Base-by-base conservation (phyloP, 108 stramenopile species). In the Asterionellopsis glacialis region DNA sequence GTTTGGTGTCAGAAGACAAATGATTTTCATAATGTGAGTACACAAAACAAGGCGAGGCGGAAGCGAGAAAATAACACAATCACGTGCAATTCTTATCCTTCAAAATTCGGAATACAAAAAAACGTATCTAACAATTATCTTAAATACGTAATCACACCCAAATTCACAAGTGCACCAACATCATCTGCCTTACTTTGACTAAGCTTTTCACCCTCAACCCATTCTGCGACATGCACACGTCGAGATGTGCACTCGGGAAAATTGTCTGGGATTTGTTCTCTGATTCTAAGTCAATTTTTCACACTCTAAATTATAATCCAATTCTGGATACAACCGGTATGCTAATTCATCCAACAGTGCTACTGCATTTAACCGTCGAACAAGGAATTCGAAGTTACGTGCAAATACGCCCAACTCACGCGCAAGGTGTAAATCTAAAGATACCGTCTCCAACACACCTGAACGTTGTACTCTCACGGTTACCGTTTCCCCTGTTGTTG, bases 161-260 rank as follows among this genome's bases (percentile, higher is more conserved):
- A 70, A 63, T 95, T 95, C 25, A 98, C 95, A 43, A 98, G 65
- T 0, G 88, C 92, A 28, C 87, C 90, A 9, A 96, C 94, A 73
- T 96, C 94, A 67, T 93, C 90, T 0, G 94, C 91, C 28, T 74
- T 90, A 64, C 81, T 83, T 63, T 92, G 88, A 64, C 70, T 69
- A 24, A 98, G 78, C 62, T 98, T 96, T 70, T 96, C 97, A 19
- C 97, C 97, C 10, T 96, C 91, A 64, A 96, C 86, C 97, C 97
- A 98, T 70, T 98, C 92, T 25, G 97, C 93, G 16, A 92, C 91
- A 60, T 95, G 95, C 14, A 98, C 95, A 15, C 95, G 70, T 1
- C 97, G 74, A 1, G 88, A 78, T 0, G 94, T 95, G 55, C 75
- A 94, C 53, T 88, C 67, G 0, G 94, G 92, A 69, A 84, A 97